These are phyloP conservation scores for Globisporangium cystogenes DNA, from an alignment of 352 stramenopile species.

Conservation along the genomic window DNA sequence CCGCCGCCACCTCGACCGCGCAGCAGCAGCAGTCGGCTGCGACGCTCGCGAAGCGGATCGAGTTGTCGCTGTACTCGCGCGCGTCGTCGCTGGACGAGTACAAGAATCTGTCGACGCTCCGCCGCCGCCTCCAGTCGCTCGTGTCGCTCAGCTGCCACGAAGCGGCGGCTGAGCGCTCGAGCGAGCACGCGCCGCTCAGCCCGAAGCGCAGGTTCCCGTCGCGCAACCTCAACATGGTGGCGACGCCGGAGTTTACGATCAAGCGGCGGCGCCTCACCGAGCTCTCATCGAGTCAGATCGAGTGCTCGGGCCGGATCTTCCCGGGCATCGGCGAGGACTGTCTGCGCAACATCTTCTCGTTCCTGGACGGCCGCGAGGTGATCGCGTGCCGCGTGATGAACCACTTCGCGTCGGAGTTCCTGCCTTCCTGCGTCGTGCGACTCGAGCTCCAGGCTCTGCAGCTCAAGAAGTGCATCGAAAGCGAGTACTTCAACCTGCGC, in stretches of 20 bases:
- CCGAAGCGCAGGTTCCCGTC: constrained; percentile 39
- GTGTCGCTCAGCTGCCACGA: constrained; percentile 85
- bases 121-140: constrained; percentile 72
- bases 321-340: constrained; percentile 60
- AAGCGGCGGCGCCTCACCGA: constrained; percentile 34
- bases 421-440: constrained; percentile 41
- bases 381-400: constrained; percentile 57
- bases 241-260: constrained; percentile 8
- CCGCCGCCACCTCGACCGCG: constrained; percentile 45
- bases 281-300: constrained; percentile 15
- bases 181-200: constrained; percentile 4
- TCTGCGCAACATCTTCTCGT: constrained; percentile 61
- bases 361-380: constrained; percentile 55
- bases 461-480: constrained; percentile 24
- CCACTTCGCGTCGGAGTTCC: constrained; percentile 45
- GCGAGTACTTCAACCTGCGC: constrained; percentile 20
- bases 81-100: constrained; percentile 83
- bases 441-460: constrained; percentile 42
- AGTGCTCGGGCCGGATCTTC: constrained; percentile 27
- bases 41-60: constrained; percentile 81
- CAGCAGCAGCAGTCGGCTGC: constrained; percentile 39
- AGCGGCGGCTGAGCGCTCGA: constrained; percentile 32
- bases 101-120: constrained; percentile 80
- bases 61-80: constrained; percentile 79
- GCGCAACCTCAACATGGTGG: constrained; percentile 11